Conservation (phyloP, 2,329 filamentous ascomycete genomes). For the Apiospora rasikravindrae region DNA sequence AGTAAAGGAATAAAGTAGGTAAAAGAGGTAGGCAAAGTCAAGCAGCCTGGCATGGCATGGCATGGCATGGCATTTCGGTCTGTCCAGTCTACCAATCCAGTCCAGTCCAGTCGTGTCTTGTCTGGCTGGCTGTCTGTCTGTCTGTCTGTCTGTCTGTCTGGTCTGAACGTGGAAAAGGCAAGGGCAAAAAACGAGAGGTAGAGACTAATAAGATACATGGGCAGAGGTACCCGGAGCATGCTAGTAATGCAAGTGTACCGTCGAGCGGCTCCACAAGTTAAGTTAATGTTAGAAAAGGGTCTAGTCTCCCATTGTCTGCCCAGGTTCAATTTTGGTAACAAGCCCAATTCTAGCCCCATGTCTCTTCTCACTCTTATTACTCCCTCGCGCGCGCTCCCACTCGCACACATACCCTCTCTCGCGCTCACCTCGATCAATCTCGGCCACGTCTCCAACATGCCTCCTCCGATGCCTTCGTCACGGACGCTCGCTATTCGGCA, state of each 20-base stretch:
- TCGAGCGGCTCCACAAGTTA: constrained; percentile 20
- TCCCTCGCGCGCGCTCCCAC: neutral
- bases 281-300: constrained; percentile 17
- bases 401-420: neutral
- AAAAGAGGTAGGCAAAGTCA: constrained; percentile 15
- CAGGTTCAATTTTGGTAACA: constrained; percentile 14
- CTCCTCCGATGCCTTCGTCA: too few species aligned
- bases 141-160: neutral
- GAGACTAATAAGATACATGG: constrained; percentile 12
- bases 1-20: constrained; percentile 27
- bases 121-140: neutral
- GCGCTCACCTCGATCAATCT: neutral
- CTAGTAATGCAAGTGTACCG: constrained; percentile 24
- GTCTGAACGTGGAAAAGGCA: constrained; percentile 4
- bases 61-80: constrained; percentile 18
- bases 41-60: constrained; percentile 21
- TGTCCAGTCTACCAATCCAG: neutral
- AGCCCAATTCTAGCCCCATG: constrained; percentile 16
- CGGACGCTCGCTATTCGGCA: neutral
- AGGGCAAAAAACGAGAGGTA: constrained; percentile 17
- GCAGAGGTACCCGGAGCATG: constrained; percentile 6
- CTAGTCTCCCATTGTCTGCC: constrained; percentile 13
- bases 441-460: too few species aligned
- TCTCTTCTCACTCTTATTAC: constrained; percentile 14
- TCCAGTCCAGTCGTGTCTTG: neutral